phyloP scores from a whole-genome alignment of 73 alveolate genomes.

The Paramecium primaurelia region DNA sequence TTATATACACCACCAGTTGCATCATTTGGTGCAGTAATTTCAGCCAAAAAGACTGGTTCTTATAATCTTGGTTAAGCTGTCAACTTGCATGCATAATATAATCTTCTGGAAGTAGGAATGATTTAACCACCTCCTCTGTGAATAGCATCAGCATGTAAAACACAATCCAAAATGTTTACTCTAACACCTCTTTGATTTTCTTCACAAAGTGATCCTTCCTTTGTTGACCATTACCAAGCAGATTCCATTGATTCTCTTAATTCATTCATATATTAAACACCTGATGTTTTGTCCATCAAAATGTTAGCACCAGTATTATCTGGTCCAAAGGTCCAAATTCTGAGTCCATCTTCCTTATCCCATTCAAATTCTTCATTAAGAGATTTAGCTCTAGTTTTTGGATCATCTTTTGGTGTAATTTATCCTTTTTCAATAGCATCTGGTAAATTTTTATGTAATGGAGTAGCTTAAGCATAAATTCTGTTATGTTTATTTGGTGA shows the following conservation, averaged over 20 bases:
- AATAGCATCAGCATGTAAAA: conserved; percentile 95
- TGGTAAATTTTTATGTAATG: conserved; percentile 91
- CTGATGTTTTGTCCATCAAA: conserved; percentile 89
- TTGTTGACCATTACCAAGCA: conserved; percentile 98
- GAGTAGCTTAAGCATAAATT: conserved; percentile 85
- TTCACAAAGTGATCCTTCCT: conserved; percentile 96
- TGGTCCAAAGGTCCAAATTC: conserved; percentile 98
- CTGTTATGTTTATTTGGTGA: conserved; percentile 99
- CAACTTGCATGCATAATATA: conserved; percentile 93
- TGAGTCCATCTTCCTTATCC: conserved; percentile 74
- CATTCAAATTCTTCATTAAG: conserved; percentile 90
- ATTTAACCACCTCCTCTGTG: conserved; percentile 99
- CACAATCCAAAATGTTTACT: conserved; percentile 88
- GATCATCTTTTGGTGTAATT: conserved; percentile 79
- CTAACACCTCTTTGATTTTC: conserved; percentile 98
- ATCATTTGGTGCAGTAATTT: conserved; percentile 95
- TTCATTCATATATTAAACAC: conserved; percentile 93
- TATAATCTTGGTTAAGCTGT: conserved; percentile 97
- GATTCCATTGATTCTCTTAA: conserved; percentile 96
- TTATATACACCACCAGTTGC: conserved; percentile 97
- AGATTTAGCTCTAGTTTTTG: conserved; percentile 88
- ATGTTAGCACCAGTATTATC: conserved; percentile 95
- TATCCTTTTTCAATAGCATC: conserved; percentile 83
- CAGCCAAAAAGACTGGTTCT: conserved; percentile 98
- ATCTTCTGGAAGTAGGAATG: conserved; percentile 98